Percentiles rank a stretch among this genome's conserved stretches.
phyloP scores from a whole-genome alignment of 106 monocot genomes.

The Apostasia ramifera region DNA sequence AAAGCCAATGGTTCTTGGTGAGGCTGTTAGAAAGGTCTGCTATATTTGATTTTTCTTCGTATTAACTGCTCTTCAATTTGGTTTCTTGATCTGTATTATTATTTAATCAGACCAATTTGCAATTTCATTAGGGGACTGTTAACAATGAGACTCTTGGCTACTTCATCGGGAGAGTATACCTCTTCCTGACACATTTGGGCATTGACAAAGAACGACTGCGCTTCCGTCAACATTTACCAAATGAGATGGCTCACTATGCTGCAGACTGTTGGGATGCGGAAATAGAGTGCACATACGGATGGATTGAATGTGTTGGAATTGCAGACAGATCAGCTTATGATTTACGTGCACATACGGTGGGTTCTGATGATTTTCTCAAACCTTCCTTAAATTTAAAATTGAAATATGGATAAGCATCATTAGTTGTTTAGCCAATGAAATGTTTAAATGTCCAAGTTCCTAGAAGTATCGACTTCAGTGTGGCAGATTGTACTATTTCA shows the following conservation, averaged over 20 bases:
- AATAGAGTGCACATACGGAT: constrained; percentile 37
- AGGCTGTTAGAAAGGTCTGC: constrained; percentile 74
- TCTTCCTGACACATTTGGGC: constrained; percentile 81
- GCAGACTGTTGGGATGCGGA: constrained; percentile 99
- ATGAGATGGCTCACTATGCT: constrained; percentile 99
- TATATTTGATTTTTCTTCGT: not conserved
- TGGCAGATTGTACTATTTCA: too few relatives aligned
- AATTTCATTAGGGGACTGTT: constrained; percentile 46
- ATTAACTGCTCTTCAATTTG: not conserved
- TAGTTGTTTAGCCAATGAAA: too few relatives aligned
- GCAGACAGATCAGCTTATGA: constrained; percentile 98
- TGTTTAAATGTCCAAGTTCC: too few relatives aligned
- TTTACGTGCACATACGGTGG: constrained; percentile 78
- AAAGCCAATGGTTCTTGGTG: constrained; percentile 48
- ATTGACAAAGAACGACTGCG: constrained; percentile 79
- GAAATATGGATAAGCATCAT: too few relatives aligned
- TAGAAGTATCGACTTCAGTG: too few relatives aligned
- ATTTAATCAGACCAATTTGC: too few relatives aligned
- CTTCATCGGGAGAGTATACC: constrained; percentile 87
- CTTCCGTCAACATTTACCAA: constrained; percentile 92
- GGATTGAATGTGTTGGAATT: constrained; percentile 99
- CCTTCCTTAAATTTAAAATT: too few relatives aligned
- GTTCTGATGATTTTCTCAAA: not conserved
- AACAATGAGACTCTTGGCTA: constrained; percentile 97
- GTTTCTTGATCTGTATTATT: not conserved